Evolutionary conservation across 306 rosid species (phyloP), one percentile per base, ranked within the genome.

Genomic region (Arachis hypogaea): DNA sequence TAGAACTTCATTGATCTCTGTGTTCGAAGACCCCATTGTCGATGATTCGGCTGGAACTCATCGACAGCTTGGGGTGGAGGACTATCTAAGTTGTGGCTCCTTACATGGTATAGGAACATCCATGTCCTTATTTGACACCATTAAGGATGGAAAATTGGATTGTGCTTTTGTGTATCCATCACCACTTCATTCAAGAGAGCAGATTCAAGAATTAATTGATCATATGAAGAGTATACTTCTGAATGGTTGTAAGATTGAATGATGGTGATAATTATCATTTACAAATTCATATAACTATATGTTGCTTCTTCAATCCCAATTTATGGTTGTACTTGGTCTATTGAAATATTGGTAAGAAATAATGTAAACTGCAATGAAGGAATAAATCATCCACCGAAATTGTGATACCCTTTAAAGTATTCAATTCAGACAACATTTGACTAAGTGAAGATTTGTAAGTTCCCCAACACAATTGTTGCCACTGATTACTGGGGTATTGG

Each of bases 41-140:
- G 90, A 89, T 14, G 74, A 77, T 6, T 77, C 85, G 3, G 64
- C 67, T 12, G 82, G 81, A 22, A 30, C 71, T 66, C 82, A 58
- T 28, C 73, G 71, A 30, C 74, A 82, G 73, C 78, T 94, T 11
- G 93, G 97, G 18, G 45, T 94, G 79, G 93, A 74, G 70, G 97
- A 91, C 82, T 94, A 71, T 72, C 82, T 83, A 9, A 93, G 95
- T 0, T 94, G 97, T 54, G 82, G 95, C 66, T 89, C 98, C 0
- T 88, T 82, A 7, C 97, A 94, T 28, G 97, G 98, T 1, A 87
- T 94, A 11, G 98, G 98, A 47, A 97, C 98, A 9, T 94, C 97
- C 42, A 45, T 91, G 8, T 97, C 96, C 63, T 14, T 92, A 22
- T 94, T 91, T 3, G 96, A 94, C 73, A 84, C 90, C 49, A 80